Conservation (phyloP, 805 yeast species). For the Cephaloascus fragrans region DNA sequence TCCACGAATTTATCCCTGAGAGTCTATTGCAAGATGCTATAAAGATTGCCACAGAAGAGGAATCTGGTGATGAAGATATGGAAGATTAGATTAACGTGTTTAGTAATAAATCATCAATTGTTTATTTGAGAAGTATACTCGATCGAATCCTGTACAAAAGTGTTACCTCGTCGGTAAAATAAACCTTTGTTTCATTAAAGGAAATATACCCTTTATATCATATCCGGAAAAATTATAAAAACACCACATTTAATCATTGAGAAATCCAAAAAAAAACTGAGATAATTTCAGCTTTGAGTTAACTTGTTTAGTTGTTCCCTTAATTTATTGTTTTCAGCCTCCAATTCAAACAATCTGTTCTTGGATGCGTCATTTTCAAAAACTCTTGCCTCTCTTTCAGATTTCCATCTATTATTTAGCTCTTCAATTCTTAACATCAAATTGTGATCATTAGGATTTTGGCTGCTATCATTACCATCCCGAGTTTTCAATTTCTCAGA, state of each 20-base stretch:
- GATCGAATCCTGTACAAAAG: neutral
- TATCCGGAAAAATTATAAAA: too few species aligned
- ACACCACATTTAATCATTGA: too few species aligned
- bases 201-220: too few species aligned
- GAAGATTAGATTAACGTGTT: conserved; percentile 21
- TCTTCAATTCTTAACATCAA: conserved; percentile 45
- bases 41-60: conserved; percentile 73
- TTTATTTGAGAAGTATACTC: neutral
- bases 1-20: conserved; percentile 72
- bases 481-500: neutral
- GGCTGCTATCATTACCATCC: neutral
- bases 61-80: conserved; percentile 63
- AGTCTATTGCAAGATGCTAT: conserved; percentile 77
- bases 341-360: conserved; percentile 40
- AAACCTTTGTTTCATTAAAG: neutral
- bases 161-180: neutral
- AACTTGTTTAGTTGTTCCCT: conserved; percentile 8
- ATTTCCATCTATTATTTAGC: conserved; percentile 53
- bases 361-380: conserved; percentile 51
- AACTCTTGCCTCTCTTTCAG: conserved; percentile 61
- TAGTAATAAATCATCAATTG: neutral
- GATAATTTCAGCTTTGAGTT: too few species aligned
- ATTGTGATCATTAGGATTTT: neutral
- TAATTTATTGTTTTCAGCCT: conserved; percentile 39
- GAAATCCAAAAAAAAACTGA: too few species aligned